Evolutionary conservation across 2,329 filamentous ascomycete genomes (phyloP).

Genomic region (Beauveria sp.): DNA sequence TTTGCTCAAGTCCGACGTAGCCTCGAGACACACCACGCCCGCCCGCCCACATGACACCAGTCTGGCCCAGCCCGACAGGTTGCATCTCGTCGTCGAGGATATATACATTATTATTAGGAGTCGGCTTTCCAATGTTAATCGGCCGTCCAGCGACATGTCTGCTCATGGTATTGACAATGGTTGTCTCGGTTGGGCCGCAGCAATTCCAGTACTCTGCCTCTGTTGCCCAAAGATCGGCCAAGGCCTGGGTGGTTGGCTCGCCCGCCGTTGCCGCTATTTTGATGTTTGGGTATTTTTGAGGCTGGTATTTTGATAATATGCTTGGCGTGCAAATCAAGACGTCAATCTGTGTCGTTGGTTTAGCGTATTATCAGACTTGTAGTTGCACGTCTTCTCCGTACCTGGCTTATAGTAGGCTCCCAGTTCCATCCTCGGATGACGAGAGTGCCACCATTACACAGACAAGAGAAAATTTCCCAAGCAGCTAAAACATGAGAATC

Average conservation of each 20-base stretch:
- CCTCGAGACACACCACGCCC: slow-evolving; percentile 47
- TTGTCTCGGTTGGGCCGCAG: slow-evolving; percentile 54
- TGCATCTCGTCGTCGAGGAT: slow-evolving; percentile 39
- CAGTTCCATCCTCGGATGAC: slow-evolving; percentile 43
- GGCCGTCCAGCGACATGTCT: slow-evolving; percentile 36
- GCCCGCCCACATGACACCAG: slow-evolving; percentile 50
- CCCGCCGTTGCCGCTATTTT: slow-evolving; percentile 47
- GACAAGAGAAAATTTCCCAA: slow-evolving; percentile 51
- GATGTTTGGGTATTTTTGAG: slow-evolving; percentile 40
- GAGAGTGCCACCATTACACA: slow-evolving; percentile 51
- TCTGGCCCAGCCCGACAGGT: slow-evolving; percentile 37
- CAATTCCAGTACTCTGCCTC: slow-evolving; percentile 45
- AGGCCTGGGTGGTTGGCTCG: slow-evolving; percentile 40
- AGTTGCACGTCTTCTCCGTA: slow-evolving; percentile 18
- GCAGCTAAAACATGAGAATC: slow-evolving; percentile 33
- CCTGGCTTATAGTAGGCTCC: slow-evolving; percentile 37
- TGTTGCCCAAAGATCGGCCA: slow-evolving; percentile 50
- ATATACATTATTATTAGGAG: slow-evolving; percentile 50
- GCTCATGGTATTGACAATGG: slow-evolving; percentile 51
- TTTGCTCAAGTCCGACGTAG: slow-evolving; percentile 44
- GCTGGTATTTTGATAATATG: slow-evolving; percentile 43
- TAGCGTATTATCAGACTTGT: background rate
- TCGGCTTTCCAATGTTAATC: slow-evolving; percentile 47
- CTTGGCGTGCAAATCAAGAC: slow-evolving; percentile 49
- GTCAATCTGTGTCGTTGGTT: slow-evolving; percentile 31